A percentile compares a stretch with the other conserved stretches of the same genome.
These are phyloP conservation scores for Yamadazyma siamensis DNA, from an alignment of 1,139 yeast genomes.

Conservation along the genomic window DNA sequence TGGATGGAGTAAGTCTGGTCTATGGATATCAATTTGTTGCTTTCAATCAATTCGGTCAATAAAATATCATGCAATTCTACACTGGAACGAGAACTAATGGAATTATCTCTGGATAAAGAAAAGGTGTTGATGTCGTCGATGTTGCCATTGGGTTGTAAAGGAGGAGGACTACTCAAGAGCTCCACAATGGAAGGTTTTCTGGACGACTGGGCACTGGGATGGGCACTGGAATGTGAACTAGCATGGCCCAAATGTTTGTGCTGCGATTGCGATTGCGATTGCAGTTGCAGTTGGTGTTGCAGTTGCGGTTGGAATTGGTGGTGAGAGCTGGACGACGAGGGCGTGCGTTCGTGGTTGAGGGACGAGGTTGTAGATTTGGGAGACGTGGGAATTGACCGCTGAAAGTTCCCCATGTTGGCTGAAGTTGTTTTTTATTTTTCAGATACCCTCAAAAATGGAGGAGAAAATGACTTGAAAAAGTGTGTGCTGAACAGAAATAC, in stretches of 20 bases:
- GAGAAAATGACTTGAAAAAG: conserved; percentile 2
- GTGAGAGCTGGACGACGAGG: conserved; percentile 4
- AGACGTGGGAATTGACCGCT: conserved; percentile 14
- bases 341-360: conserved; percentile 10
- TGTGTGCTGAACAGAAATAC: too few relatives aligned
- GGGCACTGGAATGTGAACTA: conserved; percentile 1
- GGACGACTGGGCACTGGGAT: conserved; percentile 10
- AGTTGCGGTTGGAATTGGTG: conserved; percentile 1
- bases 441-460: too few relatives aligned
- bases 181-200: conserved; percentile 81
- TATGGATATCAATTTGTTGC: conserved; percentile 71
- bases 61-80: conserved; percentile 73
- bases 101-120: conserved; percentile 44
- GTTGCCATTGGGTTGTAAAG: conserved; percentile 33
- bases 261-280: conserved; percentile 2
- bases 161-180: conserved; percentile 80
- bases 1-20: conserved; percentile 68
- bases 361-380: conserved; percentile 9
- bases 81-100: conserved; percentile 35
- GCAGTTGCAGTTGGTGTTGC: too few relatives aligned
- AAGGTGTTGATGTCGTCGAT: conserved; percentile 34
- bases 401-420: conserved; percentile 10
- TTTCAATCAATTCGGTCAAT: conserved; percentile 71
- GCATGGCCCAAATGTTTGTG: conserved; percentile 1
- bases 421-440: not conserved